These are phyloP conservation scores for Annona cherimola DNA, from an alignment of 164 flowering plant genomes.

Conservation along the genomic window DNA sequence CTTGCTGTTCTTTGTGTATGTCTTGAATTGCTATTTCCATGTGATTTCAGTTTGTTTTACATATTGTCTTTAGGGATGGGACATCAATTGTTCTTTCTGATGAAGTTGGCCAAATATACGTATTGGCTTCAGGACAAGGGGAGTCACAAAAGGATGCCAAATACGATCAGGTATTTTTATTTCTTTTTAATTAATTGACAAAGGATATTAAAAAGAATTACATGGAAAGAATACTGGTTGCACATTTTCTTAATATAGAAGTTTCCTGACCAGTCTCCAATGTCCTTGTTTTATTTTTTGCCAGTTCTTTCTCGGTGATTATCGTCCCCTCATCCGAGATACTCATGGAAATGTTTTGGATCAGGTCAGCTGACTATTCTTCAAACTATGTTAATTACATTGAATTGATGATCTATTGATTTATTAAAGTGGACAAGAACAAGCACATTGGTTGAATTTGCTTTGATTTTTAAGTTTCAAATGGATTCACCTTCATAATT, in stretches of 20 bases:
- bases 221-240: neutral
- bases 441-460: neutral
- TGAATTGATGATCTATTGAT: neutral
- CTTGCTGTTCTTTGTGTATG: neutral
- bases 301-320: constrained; percentile 99
- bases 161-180: constrained; percentile 79
- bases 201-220: too few relatives aligned
- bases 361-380: constrained; percentile 52
- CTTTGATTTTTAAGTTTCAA: neutral
- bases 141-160: constrained; percentile 91
- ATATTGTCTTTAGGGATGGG: constrained; percentile 61
- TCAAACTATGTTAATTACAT: neutral
- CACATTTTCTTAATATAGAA: neutral
- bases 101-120: constrained; percentile 94
- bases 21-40: neutral
- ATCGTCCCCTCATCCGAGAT: constrained; percentile 90
- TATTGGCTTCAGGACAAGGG: constrained; percentile 87
- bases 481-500: too few relatives aligned
- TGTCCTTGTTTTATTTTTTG: neutral
- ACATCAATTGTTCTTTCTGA: constrained; percentile 94
- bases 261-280: neutral
- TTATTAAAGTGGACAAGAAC: neutral
- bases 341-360: constrained; percentile 84
- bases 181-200: neutral
- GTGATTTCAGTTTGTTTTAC: neutral